Conservation (phyloP, 306 rosid species). For the Bauhinia variegata region DNA sequence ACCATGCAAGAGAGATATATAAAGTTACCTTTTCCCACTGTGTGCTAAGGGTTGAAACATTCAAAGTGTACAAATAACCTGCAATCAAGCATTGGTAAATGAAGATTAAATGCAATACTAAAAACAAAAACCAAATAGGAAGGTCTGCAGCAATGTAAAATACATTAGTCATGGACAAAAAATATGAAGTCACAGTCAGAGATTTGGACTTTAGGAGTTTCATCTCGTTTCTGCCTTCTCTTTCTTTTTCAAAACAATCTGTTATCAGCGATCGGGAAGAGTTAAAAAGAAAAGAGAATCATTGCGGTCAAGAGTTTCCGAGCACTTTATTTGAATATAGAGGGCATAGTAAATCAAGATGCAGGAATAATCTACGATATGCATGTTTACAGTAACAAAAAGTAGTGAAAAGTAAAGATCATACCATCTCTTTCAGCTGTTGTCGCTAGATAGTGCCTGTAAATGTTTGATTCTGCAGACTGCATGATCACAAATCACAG, state of each 20-base stretch:
- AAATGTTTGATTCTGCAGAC: constrained; percentile 64
- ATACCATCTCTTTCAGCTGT: constrained; percentile 95
- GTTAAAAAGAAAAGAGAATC: constrained; percentile 26
- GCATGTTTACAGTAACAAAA: constrained; percentile 7
- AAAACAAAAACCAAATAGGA: constrained; percentile 8
- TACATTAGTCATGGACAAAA: constrained; percentile 11
- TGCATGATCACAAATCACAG: constrained; percentile 44
- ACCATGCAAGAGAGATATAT: constrained; percentile 16
- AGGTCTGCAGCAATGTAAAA: constrained; percentile 6
- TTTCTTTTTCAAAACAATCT: constrained; percentile 3
- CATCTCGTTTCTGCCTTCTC: neutral
- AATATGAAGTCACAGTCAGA: constrained; percentile 5
- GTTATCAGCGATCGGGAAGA: constrained; percentile 25
- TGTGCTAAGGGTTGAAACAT: constrained; percentile 86
- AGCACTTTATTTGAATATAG: constrained; percentile 18
- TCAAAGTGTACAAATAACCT: constrained; percentile 84
- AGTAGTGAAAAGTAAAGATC: constrained; percentile 28
- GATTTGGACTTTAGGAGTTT: neutral
- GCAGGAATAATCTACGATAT: constrained; percentile 15
- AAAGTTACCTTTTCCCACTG: constrained; percentile 68
- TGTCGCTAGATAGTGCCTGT: constrained; percentile 78
- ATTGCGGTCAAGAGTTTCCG: constrained; percentile 27
- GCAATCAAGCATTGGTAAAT: constrained; percentile 37
- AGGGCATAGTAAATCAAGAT: constrained; percentile 20
- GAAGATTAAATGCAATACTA: constrained; percentile 21